Evolutionary conservation across 441 rosid genomes (phyloP), one percentile per base, ranked within the genome.

Genomic region (Mallotus japonicus): DNA sequence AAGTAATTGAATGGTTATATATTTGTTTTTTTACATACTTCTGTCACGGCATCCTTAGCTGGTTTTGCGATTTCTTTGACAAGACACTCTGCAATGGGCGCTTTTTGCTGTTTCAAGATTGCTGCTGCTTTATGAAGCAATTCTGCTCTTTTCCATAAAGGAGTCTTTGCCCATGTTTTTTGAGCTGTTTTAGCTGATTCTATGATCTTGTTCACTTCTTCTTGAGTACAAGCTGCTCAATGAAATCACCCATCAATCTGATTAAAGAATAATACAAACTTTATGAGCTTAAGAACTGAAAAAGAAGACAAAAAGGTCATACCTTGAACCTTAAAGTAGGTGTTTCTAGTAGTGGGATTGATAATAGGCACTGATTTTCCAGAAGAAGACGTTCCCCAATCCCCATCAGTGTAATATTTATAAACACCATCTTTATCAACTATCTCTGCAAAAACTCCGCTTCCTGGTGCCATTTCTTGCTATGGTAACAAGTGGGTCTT

Each of bases 301-400:
- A 10, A 54, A 5, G 6, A 16, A 10, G 32, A 2, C 32, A 54
- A 4, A 4, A 54, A 54, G 9, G 2, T 54, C 17, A 3, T 67
- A 95, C 99, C 99, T 88, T 92, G 97, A 84, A 95, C 99, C 82
- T 86, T 92, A 87, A 84, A 95, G 78, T 90, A 96, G 61, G 91
- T 88, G 73, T 87, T 93, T 66, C 93, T 87, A 1, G 98, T 92
- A 3, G 93, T 72, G 0, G 98, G 99, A 76, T 95, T 95, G 73
- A 93, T 75, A 73, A 95, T 95, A 53, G 95, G 71, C 11, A 92
- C 97, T 75, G 76, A 79, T 80, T 91, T 95, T 42, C 93, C 92
- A 11, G 98, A 92, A 70, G 90, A 77, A 34, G 96, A 91, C 42
- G 81, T 87, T 76, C 74, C 87, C 99, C 99, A 95, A 76, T 89